Evolutionary conservation across 2,329 filamentous ascomycete species (phyloP), one percentile per base, ranked within the genome.

Genomic region (Cladosporium sp.): DNA sequence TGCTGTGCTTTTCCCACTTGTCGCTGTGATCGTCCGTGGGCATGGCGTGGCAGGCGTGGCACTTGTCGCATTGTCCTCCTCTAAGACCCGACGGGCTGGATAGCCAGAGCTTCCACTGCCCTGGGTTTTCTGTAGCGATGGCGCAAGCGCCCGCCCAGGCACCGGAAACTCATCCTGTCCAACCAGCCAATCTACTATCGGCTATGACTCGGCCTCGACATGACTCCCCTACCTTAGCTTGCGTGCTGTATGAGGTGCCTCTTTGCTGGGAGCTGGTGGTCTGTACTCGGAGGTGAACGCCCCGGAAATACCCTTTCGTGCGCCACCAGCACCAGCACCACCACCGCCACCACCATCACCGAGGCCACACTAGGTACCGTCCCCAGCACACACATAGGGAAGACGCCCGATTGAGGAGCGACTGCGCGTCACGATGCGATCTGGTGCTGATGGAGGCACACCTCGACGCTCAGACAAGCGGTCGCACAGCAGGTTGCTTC

Each of bases 401-500:
- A 27, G 22, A 27, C 22, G 42, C 13, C 42, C 42, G 42, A 38
- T 38, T 15, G 35, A 38, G 13, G 35, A 16, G 16, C 15, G 15
- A 19, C 35, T 46, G 43, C 43, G 38, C 43, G 43, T 46, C 43
- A 46, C 43, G 43, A 32, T 36, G 20, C 43, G 19, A 32, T 29
- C 20, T 38, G 8, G 5, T 15, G 35, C n/a, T n/a, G 13, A 16
- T 16, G 13, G n/a, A 38, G 35, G 16, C 16, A 19, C n/a, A 16
- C 5, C 13, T 15, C 8, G 43, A 36, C 19, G 29, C 15, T n/a
- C 6, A 19, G 18, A 13, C 13, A 30, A 16, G n/a, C 18, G 29
- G 42, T 43, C 29, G 30, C 33, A 43, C 42, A 30, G 42, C 30
- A 19, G 30, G 15, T 45, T 19, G 42, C 42, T 45, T 36, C 29